These are phyloP conservation scores for Heritiera fomes DNA, from an alignment of 345 rosid species.

Conservation along the genomic window DNA sequence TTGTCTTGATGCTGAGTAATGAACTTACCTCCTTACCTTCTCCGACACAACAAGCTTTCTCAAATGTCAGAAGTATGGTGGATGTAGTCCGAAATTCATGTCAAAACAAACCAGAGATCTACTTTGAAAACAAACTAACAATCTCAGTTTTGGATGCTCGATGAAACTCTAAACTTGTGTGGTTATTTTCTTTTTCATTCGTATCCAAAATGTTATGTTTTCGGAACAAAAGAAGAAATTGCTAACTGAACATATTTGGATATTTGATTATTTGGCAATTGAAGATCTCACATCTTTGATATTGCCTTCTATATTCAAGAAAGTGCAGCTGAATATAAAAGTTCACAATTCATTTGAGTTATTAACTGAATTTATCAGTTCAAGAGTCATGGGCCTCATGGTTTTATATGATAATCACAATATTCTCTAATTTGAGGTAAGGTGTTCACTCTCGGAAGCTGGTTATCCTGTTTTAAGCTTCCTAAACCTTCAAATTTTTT, in stretches of 20 bases:
- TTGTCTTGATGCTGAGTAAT: constrained; percentile 14
- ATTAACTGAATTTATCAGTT: too few relatives aligned
- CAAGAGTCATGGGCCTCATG: too few relatives aligned
- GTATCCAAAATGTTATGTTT: too few relatives aligned
- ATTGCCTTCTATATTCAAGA: too few relatives aligned
- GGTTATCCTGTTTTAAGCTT: too few relatives aligned
- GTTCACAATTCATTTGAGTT: too few relatives aligned
- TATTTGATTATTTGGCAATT: background rate
- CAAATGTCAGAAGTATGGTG: background rate
- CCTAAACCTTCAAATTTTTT: too few relatives aligned
- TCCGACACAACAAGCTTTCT: constrained; percentile 1
- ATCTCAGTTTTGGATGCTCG: background rate
- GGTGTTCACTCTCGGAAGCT: too few relatives aligned
- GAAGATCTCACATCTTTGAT: background rate
- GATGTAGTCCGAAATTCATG: background rate
- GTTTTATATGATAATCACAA: too few relatives aligned
- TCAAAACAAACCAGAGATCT: background rate
- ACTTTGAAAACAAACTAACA: background rate
- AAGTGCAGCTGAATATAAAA: too few relatives aligned
- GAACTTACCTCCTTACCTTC: background rate
- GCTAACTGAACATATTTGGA: background rate
- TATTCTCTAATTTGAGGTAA: too few relatives aligned
- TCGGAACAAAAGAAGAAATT: too few relatives aligned
- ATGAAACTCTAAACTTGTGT: background rate
- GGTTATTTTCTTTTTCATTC: background rate